Evolutionary conservation across 2,329 filamentous ascomycete genomes (phyloP).

Genomic region (Colletotrichum australisinense): DNA sequence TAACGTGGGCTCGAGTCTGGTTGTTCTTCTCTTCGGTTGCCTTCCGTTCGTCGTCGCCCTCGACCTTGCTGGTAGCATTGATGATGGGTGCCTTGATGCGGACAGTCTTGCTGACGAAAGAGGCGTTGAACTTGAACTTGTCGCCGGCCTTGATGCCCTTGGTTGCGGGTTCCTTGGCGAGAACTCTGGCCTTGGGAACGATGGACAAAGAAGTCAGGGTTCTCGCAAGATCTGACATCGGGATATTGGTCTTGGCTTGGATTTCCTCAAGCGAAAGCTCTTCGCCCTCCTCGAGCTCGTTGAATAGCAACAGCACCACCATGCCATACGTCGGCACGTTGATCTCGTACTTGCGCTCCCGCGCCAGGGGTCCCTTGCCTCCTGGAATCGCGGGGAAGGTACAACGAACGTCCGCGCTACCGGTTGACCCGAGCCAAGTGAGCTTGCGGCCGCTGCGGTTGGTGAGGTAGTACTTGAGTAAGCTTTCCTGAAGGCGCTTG

Average conservation of each 20-base stretch:
- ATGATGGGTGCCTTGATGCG: constrained; percentile 93
- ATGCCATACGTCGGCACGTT: constrained; percentile 94
- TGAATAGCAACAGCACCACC: constrained; percentile 91
- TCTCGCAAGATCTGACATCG: constrained; percentile 77
- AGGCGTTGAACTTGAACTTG: constrained; percentile 83
- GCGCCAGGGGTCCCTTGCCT: constrained; percentile 71
- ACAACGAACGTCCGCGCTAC: constrained; percentile 88
- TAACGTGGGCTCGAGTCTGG: constrained; percentile 75
- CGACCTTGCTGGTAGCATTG: constrained; percentile 84
- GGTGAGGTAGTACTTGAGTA: constrained; percentile 88
- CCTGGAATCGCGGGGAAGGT: constrained; percentile 78
- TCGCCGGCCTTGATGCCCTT: constrained; percentile 83
- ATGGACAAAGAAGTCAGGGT: constrained; percentile 86
- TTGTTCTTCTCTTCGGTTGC: constrained; percentile 82
- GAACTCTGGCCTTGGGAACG: constrained; percentile 82
- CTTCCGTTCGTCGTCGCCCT: constrained; percentile 76
- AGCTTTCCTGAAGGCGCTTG: constrained; percentile 81
- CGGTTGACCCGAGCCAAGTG: constrained; percentile 79
- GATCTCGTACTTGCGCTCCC: constrained; percentile 84
- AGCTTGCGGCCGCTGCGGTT: constrained; percentile 90
- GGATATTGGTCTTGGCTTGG: constrained; percentile 83
- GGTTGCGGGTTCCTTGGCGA: constrained; percentile 82
- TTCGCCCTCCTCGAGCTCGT: constrained; percentile 70
- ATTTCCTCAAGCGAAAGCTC: constrained; percentile 79
- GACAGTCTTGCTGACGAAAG: constrained; percentile 84